Base-by-base conservation (phyloP, 345 rosid species). In the Citrus glauca region DNA sequence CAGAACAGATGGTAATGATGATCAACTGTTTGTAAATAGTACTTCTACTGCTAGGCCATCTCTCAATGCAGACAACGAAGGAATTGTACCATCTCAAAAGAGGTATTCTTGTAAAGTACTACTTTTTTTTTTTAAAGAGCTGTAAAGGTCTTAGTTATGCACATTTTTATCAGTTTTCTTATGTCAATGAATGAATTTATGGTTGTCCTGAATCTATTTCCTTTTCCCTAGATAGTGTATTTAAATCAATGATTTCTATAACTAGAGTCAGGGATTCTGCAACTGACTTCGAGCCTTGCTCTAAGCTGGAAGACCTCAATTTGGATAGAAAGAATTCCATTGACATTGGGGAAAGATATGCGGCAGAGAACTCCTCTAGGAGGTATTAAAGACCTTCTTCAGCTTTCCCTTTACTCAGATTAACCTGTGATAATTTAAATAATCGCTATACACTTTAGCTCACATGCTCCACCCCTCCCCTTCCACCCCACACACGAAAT, bases 231-330 rank as follows among this genome's bases (percentile, higher is more conserved):
- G 42, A 37, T 65, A 30, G 33, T 74, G 48, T 66, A 6, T 38
- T 55, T 48, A 35, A 60, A 6, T 37, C 65, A 67, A 9, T 68
- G 5, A n/a, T 69, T 69, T 83, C 22, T 77, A 28, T 32, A 66
- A 68, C 63, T 81, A 86, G 90, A 84, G 82, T 78, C 73, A 82
- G 77, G 83, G 90, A 88, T 50, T 76, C 69, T 78, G 84, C 86
- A n/a, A 71, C 80, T 85, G 92, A 88, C 66, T 92, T 89, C 83
- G 97, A 89, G 75, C 89, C 93, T 73, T 89, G 94, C 85, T 85
- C 88, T 80, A 90, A 88, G 91, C 91, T 92, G 2, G 90, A 86
- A 90, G 92, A 86, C 78, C 86, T 92, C 64, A 92, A 86, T 86
- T 85, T 92, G 93, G 92, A 89, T 80, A 80, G 85, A 79, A 90